Evolutionary conservation across 345 rosid genomes (phyloP).

Genomic region (Salix suchowensis): DNA sequence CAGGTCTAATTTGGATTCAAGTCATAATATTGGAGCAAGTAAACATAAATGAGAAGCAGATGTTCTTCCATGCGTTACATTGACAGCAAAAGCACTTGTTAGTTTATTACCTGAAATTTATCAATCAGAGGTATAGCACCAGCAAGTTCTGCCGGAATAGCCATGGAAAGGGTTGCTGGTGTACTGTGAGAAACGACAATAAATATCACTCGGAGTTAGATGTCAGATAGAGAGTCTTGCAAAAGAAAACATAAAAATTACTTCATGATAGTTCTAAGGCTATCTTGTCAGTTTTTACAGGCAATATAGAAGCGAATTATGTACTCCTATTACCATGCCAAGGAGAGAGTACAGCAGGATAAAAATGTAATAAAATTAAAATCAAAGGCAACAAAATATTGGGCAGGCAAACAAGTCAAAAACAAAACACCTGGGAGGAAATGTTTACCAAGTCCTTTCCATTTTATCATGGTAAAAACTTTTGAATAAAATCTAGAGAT

Average conservation of each 20-base stretch:
- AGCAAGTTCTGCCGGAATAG: conserved; percentile 86
- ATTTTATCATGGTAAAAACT: background rate
- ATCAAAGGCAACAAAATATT: background rate
- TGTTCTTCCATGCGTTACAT: background rate
- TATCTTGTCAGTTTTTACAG: background rate
- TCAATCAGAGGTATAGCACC: conserved; percentile 90
- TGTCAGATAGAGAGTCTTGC: background rate
- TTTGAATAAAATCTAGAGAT: background rate
- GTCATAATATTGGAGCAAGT: background rate
- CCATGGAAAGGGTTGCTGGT: conserved; percentile 45
- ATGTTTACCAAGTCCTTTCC: background rate
- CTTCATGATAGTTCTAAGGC: background rate
- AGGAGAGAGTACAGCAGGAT: background rate
- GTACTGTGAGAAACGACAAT: conserved; percentile 33
- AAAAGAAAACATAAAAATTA: background rate
- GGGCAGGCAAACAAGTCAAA: background rate
- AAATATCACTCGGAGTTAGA: background rate
- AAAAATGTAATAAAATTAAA: background rate
- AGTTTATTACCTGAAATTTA: conserved; percentile 65
- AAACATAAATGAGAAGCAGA: background rate
- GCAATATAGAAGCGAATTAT: background rate
- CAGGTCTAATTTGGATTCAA: background rate
- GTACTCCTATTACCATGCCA: background rate
- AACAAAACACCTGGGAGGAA: background rate
- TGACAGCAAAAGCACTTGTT: background rate